Evolutionary conservation across 768 basidiomycete species (phyloP), one percentile per base, ranked within the genome.

Genomic region (Kwoniella europaea): DNA sequence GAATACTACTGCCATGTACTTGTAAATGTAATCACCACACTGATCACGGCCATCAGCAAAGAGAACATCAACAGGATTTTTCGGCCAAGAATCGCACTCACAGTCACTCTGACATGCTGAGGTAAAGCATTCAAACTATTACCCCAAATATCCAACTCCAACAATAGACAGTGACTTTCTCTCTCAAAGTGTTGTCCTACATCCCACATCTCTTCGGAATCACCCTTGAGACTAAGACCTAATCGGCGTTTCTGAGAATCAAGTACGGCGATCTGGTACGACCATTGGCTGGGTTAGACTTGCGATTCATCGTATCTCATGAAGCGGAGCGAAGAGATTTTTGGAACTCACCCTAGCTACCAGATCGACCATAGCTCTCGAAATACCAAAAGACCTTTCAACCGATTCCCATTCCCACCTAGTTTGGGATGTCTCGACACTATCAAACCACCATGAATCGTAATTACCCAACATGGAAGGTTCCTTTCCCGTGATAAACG

Each of bases 111-210:
- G 58, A 65, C 52, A 60, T 77, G 71, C 59, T 74, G 71, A 15
- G 76, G 76, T 10, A 74, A 35, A 1, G 67, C 71, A 42, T 65
- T 72, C 42, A 74, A 55, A 50, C 63, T 70, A 57, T 72, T 77
- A 12, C 73, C 74, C 78, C 78, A 79, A 15, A 79, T 77, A 63
- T 79, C 76, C 61, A 76, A 61, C 62, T 79, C 78, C 22, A 74
- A 55, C 61, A 79, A 57, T 12, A 79, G 41, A 41, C 70, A 71
- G 18, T 75, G 71, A 35, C 63, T 54, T 54, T 79, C 76, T 7
- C 72, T 44, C 16, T 60, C 53, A 50, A 79, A 73, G 54, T 74
- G 74, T 20, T 75, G 63, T 4, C 56, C 70, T 2, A 76, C 65
- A 20, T 72, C 74, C 57, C 57, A 50, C 74, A 79, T 71, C 62